These are phyloP conservation scores for Manihot esculenta DNA, from an alignment of 441 rosid species.

Conservation along the genomic window DNA sequence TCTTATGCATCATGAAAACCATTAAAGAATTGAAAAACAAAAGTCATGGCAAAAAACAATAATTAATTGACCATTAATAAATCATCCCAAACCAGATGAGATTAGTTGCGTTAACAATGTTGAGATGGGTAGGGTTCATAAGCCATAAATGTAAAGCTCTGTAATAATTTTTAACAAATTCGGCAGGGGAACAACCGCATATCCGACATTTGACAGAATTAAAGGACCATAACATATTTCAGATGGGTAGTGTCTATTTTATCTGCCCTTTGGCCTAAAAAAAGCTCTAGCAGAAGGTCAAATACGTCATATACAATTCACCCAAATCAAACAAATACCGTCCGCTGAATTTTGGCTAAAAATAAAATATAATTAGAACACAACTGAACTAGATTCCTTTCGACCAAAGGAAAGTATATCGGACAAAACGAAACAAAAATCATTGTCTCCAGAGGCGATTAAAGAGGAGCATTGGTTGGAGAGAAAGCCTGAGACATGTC, in stretches of 20 bases:
- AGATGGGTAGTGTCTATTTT: background rate
- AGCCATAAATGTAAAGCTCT: background rate
- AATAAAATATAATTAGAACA: background rate
- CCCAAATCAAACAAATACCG: background rate
- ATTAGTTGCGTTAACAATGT: background rate
- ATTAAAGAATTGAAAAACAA: background rate
- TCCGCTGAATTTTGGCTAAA: background rate
- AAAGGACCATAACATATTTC: background rate
- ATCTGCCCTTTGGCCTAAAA: background rate
- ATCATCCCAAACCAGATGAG: too few species aligned
- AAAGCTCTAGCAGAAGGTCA: background rate
- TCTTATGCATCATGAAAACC: background rate
- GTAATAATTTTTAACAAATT: background rate
- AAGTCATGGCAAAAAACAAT: background rate
- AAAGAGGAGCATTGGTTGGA: conserved; percentile 32
- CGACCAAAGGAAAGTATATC: conserved; percentile 17
- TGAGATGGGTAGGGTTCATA: background rate
- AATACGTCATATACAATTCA: background rate
- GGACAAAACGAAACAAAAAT: background rate
- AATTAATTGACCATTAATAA: background rate
- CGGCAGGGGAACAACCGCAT: background rate
- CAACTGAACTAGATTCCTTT: conserved; percentile 2
- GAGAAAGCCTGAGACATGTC: conserved; percentile 45
- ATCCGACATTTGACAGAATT: background rate
- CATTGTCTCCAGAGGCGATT: background rate